These are phyloP conservation scores for Bryoglossum gracile DNA, from an alignment of 495 filamentous ascomycete genomes.

Conservation along the genomic window DNA sequence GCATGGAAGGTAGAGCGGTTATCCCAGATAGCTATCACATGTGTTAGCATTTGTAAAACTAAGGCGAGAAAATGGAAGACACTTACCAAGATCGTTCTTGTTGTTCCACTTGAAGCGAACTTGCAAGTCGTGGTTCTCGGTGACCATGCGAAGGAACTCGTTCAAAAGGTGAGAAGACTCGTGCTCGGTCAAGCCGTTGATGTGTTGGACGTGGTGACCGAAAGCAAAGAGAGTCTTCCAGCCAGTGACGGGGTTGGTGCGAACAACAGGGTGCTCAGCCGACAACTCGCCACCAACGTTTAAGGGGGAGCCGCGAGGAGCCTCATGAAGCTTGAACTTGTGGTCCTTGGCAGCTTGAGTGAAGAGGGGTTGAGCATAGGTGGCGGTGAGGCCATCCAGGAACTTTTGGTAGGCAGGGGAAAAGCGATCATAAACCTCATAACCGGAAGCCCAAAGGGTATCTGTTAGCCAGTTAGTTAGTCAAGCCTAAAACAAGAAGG, in stretches of 20 bases:
- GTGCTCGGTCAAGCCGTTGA: constrained; percentile 59
- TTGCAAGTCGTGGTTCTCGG: constrained; percentile 76
- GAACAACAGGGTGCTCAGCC: constrained; percentile 63
- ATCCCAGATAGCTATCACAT: constrained; percentile 82
- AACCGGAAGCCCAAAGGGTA: constrained; percentile 66
- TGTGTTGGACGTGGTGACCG: constrained; percentile 51
- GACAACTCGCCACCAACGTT: constrained; percentile 57
- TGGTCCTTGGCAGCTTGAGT: constrained; percentile 46
- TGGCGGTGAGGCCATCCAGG: constrained; percentile 60
- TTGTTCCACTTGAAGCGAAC: constrained; percentile 60
- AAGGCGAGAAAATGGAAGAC: too few species aligned
- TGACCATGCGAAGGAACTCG: constrained; percentile 55
- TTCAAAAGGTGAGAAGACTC: constrained; percentile 57
- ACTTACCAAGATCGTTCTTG: constrained; percentile 52
- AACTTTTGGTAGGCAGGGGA: constrained; percentile 57
- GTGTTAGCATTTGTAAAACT: too few species aligned
- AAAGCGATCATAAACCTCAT: constrained; percentile 73
- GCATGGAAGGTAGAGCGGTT: constrained; percentile 64
- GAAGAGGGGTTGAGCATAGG: constrained; percentile 56
- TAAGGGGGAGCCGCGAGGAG: constrained; percentile 55
- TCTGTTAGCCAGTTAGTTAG: too few species aligned
- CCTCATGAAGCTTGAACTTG: constrained; percentile 48
- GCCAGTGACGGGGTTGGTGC: constrained; percentile 77
- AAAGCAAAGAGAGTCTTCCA: constrained; percentile 69
- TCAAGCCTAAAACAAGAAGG: too few species aligned